Evolutionary conservation across 2,329 filamentous ascomycete genomes (phyloP).

Genomic region (Teratosphaeria nubilosa): DNA sequence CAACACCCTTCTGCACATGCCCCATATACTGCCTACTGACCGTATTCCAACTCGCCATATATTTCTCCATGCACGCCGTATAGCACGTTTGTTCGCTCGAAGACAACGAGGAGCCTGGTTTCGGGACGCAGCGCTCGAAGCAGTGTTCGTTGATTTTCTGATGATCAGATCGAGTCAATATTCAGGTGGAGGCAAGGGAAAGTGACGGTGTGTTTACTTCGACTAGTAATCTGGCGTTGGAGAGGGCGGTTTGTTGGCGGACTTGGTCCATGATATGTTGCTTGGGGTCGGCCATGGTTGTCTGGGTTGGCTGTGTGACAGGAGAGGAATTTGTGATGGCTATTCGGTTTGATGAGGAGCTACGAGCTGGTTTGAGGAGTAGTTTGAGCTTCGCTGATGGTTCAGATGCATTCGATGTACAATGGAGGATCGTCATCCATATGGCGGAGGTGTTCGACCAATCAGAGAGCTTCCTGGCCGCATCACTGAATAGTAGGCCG

Average conservation of each 20-base stretch:
- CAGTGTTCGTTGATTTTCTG: slow-evolving; percentile 49
- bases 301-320: neutral
- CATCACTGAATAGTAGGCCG: neutral
- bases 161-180: neutral
- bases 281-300: slow-evolving; percentile 34
- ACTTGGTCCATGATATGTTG: slow-evolving; percentile 42
- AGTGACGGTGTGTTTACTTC: slow-evolving; percentile 27
- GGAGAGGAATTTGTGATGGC: neutral
- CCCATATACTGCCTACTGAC: slow-evolving; percentile 41
- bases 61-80: slow-evolving; percentile 45
- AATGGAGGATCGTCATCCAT: neutral
- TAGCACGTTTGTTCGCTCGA: slow-evolving; percentile 41
- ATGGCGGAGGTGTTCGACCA: neutral
- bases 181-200: neutral
- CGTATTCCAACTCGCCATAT: slow-evolving; percentile 44
- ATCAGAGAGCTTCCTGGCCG: neutral
- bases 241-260: slow-evolving; percentile 42
- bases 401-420: neutral
- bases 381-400: neutral
- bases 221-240: slow-evolving; percentile 42
- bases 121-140: slow-evolving; percentile 46
- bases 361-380: neutral
- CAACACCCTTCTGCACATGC: slow-evolving; percentile 35
- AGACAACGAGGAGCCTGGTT: slow-evolving; percentile 41
- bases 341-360: neutral